These are phyloP conservation scores for Penicillium cataractarum DNA, from an alignment of 495 filamentous ascomycete genomes.

Conservation along the genomic window DNA sequence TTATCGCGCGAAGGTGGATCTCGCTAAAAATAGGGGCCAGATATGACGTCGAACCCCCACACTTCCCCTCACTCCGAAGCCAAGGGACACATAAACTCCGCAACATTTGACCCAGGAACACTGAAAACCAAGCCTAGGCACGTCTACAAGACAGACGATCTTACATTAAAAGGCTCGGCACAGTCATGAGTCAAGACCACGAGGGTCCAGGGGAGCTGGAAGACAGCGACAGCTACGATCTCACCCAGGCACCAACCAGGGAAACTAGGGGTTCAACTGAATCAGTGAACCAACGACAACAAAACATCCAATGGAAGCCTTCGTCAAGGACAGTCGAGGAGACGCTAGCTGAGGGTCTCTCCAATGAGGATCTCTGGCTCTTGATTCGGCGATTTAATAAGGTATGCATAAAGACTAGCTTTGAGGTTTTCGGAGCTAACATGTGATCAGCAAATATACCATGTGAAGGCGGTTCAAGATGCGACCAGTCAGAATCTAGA, in stretches of 20 bases:
- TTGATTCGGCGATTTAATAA: slow-evolving; percentile 84
- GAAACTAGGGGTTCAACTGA: slow-evolving; percentile 12
- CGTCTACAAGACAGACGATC: neutral
- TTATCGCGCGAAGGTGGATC: no score
- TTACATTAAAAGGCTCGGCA: neutral
- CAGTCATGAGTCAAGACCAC: slow-evolving; percentile 26
- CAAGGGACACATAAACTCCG: neutral
- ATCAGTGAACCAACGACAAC: slow-evolving; percentile 9
- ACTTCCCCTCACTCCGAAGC: neutral
- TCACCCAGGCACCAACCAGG: slow-evolving; percentile 7
- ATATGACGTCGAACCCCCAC: slow-evolving; percentile 9
- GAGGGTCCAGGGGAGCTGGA: slow-evolving; percentile 21
- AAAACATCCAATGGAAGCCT: slow-evolving; percentile 27
- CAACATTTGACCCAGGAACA: neutral
- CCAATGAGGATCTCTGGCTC: slow-evolving; percentile 86
- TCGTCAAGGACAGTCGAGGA: slow-evolving; percentile 26
- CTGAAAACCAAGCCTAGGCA: neutral
- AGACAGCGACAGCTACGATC: slow-evolving; percentile 21
- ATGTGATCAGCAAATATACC: slow-evolving; percentile 76
- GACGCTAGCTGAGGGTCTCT: slow-evolving; percentile 51
- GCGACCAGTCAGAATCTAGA: slow-evolving; percentile 66
- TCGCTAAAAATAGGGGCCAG: neutral
- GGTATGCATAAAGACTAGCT: slow-evolving; percentile 43
- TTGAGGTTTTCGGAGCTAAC: slow-evolving; percentile 8
- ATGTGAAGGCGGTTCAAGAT: slow-evolving; percentile 70